Base-by-base conservation (phyloP, 352 stramenopile genomes). In the Globisporangium sylvaticum region DNA sequence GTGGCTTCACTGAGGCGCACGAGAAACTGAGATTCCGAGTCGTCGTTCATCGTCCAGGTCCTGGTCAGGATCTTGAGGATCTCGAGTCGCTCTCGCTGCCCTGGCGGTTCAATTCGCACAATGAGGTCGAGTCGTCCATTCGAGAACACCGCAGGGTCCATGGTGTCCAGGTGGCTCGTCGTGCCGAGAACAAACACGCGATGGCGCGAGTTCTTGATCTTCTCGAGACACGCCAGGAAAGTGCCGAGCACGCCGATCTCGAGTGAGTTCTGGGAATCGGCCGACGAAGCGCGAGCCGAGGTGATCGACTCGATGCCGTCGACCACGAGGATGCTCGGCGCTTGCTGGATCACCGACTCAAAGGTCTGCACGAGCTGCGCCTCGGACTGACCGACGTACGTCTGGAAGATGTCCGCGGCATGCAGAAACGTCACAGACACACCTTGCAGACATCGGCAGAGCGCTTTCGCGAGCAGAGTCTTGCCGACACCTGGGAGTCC, bases 101-200 rank as follows among this genome's bases (percentile, higher is more conserved):
- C 89, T 8, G 98, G 98, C 46, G 98, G 95, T 52, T 96, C 90
- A 64, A 99, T 97, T 55, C 88, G 85, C 6, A 99, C 79, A 71
- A 98, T 81, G n/a, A 94, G 75, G 73, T 99, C 97, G 67, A 99
- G 96, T 58, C 98, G 87, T 3, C 97, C 96, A 62, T 98, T 98
- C n/a, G 96, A 94, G 25, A 97, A 80, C 4, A 99, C 81, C 2
- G 96, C 92, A 5, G 88, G 72, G 71, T 99, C 97, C 20, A 98
- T 70, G 55, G 89, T 79, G 31, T 96, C 78, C 3, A 89, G 70
- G 22, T 87, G 83, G 55, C 75, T 95, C 9, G 89, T 97, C 6
- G 87, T 92, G 42, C 81, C 80, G 2, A 96, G 62, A 18, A 94
- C 81, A 59, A 91, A 93, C 31, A 94, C 76, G 2, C 62, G 75